Percentiles rank a stretch among this genome's conserved stretches.
These are phyloP conservation scores for Suhomyces wounanorum DNA, from an alignment of 1,139 yeast species.

Conservation along the genomic window DNA sequence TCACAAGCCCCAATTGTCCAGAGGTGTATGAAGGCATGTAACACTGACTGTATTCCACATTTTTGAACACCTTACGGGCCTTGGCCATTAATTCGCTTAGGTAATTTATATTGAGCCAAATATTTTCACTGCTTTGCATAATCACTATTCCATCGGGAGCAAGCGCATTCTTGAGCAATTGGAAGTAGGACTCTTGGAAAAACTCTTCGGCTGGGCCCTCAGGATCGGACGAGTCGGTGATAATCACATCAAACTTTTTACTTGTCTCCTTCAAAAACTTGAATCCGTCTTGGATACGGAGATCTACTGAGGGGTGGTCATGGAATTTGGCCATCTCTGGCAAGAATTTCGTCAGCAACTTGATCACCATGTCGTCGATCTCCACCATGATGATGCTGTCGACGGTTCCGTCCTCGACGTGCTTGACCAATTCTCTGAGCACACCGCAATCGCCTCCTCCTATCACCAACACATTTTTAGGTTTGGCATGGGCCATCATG, in stretches of 20 bases:
- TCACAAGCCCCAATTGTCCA: conserved; percentile 88
- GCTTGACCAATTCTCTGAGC: conserved; percentile 81
- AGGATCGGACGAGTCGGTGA: conserved; percentile 95
- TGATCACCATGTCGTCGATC: conserved; percentile 85
- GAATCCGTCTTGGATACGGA: conserved; percentile 87
- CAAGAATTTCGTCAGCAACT: conserved; percentile 69
- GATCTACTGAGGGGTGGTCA: conserved; percentile 69
- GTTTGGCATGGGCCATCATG: conserved; percentile 70
- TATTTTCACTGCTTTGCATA: conserved; percentile 89
- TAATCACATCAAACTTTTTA: conserved; percentile 74
- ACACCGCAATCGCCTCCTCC: conserved; percentile 98
- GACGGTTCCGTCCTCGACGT: conserved; percentile 51
- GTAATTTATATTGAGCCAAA: conserved; percentile 82
- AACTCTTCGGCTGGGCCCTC: conserved; percentile 98
- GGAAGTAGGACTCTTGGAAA: conserved; percentile 82
- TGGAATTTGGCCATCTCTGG: conserved; percentile 80
- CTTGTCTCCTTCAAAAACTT: conserved; percentile 57
- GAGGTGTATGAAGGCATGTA: conserved; percentile 96
- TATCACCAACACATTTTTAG: conserved; percentile 75
- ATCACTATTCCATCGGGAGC: conserved; percentile 74
- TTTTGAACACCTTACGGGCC: conserved; percentile 71
- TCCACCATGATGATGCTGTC: conserved; percentile 81
- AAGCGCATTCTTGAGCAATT: conserved; percentile 67
- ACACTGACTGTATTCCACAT: conserved; percentile 79
- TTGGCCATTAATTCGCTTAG: conserved; percentile 60